A percentile compares a stretch with the other conserved stretches of the same genome.
phyloP scores from a whole-genome alignment of 257 asterid genomes.

The Nicotiana obtusifolia region DNA sequence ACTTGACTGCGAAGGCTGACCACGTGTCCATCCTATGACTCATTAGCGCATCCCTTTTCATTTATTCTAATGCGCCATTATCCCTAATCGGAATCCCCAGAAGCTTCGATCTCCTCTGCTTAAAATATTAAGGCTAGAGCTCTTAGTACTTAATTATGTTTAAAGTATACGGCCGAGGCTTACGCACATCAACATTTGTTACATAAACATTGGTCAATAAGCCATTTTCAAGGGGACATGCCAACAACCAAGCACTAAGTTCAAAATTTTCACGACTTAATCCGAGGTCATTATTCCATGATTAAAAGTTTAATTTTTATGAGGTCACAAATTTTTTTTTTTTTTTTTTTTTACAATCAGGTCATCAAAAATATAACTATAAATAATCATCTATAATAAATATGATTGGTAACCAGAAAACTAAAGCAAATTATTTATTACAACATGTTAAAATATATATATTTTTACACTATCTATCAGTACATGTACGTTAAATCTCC shows the following conservation, averaged over 20 bases:
- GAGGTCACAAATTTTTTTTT: too few relatives aligned
- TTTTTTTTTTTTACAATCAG: too few relatives aligned
- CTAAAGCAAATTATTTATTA: neutral
- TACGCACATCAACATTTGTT: slow-evolving; percentile 32
- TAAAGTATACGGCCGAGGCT: slow-evolving; percentile 8
- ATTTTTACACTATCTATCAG: neutral
- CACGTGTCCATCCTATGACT: slow-evolving; percentile 49
- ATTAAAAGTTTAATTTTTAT: neutral
- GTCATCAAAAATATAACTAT: neutral
- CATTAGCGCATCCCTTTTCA: slow-evolving; percentile 21
- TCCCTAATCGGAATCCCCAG: slow-evolving; percentile 39
- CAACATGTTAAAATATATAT: neutral
- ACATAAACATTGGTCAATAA: slow-evolving; percentile 24
- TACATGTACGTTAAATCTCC: neutral
- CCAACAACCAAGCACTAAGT: slow-evolving; percentile 22
- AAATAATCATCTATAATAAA: neutral
- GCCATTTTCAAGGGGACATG: slow-evolving; percentile 30
- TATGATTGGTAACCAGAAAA: neutral
- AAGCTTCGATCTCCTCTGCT: slow-evolving; percentile 41
- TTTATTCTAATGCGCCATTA: slow-evolving; percentile 35
- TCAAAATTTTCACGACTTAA: slow-evolving; percentile 22
- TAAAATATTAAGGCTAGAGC: slow-evolving; percentile 12
- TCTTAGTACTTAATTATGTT: slow-evolving; percentile 9
- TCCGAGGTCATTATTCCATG: neutral
- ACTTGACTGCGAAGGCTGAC: neutral